A percentile compares a stretch with the other conserved stretches of the same genome.
phyloP scores from a whole-genome alignment of 257 asterid genomes.

The Fraxinus excelsior region DNA sequence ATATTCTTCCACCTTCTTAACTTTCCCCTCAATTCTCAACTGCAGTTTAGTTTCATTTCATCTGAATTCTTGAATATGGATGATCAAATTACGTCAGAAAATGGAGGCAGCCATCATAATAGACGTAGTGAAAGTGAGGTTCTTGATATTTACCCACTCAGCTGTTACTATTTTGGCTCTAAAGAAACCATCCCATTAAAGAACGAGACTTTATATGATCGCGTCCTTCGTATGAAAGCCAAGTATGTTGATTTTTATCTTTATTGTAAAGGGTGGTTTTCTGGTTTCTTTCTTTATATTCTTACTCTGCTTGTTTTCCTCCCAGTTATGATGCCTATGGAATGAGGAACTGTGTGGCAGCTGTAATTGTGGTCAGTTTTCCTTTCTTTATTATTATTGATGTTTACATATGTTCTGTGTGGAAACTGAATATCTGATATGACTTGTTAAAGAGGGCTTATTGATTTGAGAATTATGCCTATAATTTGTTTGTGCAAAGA shows the following conservation, averaged over 20 bases:
- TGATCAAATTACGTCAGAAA: slow-evolving; percentile 22
- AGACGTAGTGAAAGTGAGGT: slow-evolving; percentile 19
- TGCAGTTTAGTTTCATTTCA: not conserved
- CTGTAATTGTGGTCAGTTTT: slow-evolving; percentile 70
- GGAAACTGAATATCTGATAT: not conserved
- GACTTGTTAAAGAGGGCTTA: not conserved
- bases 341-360: slow-evolving; percentile 80
- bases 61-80: slow-evolving; percentile 34
- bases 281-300: not conserved
- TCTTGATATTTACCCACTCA: slow-evolving; percentile 75
- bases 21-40: not conserved
- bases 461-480: not conserved
- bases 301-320: slow-evolving; percentile 17
- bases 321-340: slow-evolving; percentile 72
- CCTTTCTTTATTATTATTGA: not conserved
- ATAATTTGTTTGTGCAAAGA: not conserved
- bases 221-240: slow-evolving; percentile 67
- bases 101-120: slow-evolving; percentile 11
- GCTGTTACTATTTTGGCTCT: slow-evolving; percentile 82
- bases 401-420: not conserved
- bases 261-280: not conserved
- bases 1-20: not conserved
- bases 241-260: slow-evolving; percentile 36
- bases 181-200: slow-evolving; percentile 43
- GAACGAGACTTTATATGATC: slow-evolving; percentile 64